Evolutionary conservation across 306 rosid genomes (phyloP).

Genomic region (Malus asiatica): DNA sequence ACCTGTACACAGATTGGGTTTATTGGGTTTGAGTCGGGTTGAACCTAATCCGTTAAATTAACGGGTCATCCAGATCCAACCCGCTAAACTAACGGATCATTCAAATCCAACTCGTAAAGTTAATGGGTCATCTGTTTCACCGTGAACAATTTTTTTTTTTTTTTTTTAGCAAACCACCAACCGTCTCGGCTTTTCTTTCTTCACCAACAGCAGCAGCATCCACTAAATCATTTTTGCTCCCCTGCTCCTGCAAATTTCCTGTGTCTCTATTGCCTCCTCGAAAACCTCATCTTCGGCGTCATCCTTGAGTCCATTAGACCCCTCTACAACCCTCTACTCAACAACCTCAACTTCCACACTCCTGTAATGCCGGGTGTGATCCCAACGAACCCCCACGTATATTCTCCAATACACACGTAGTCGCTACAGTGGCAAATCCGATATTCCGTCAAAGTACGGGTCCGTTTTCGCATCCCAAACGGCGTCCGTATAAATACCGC

Average conservation of each 20-base stretch:
- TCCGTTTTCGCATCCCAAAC: background rate
- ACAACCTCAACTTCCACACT: conserved; percentile 29
- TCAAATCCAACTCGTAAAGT: no score
- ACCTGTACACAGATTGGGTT: no score
- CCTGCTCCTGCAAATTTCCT: conserved; percentile 22
- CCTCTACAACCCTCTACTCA: conserved; percentile 25
- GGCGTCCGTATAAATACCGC: background rate
- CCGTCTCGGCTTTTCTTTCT: background rate
- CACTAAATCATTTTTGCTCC: background rate
- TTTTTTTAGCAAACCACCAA: background rate
- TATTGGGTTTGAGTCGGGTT: no score
- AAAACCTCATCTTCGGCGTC: conserved; percentile 43
- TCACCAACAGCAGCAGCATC: conserved; percentile 9
- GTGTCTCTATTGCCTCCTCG: conserved; percentile 43
- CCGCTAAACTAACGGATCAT: no score
- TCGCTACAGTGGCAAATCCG: conserved; percentile 1
- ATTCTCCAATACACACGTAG: background rate
- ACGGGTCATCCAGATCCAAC: no score
- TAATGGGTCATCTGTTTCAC: no score
- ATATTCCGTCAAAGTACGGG: background rate
- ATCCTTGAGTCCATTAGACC: conserved; percentile 37
- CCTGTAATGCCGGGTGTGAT: background rate
- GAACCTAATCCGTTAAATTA: no score
- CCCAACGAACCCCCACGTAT: background rate
- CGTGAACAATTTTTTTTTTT: no score